Evolutionary conservation across 768 basidiomycete genomes (phyloP), one percentile per base, ranked within the genome.

Genomic region (Lanmaoa rubissima): DNA sequence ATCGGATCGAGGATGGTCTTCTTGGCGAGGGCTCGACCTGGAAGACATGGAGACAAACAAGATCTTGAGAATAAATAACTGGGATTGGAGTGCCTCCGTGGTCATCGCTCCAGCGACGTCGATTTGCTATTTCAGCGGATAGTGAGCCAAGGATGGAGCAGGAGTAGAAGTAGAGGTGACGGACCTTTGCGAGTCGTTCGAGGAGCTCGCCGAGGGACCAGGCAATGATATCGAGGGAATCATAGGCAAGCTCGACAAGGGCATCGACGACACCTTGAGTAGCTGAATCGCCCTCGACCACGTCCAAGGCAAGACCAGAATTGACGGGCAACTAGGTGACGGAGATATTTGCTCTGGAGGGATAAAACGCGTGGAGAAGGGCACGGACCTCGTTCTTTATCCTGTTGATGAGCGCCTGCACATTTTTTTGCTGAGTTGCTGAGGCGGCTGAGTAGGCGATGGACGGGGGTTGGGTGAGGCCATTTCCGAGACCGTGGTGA

Each of bases 51-150:
- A 83, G 43, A 88, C 78, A 0, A 87, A 80, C 13, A 96, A 72
- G 24, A 94, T 85, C 73, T 94, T 92, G 65, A 94, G 78, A 39
- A 95, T 74, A 63, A 91, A 92, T 2, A 95, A 77, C 68, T 94
- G 90, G 0, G 93, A 94, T 66, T 95, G 92, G 5, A 94, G 79
- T 42, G 87, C 81, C 54, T 92, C 88, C 17, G 90, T 76, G 3
- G 85, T 76, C 54, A 81, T 74, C 52, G 77, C 74, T 2, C 82
- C 83, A 26, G 77, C 73, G 14, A 72, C 59, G 63, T 84, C 82
- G 58, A 77, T 75, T 76, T 85, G 86, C 79, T 87, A 62, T 55
- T 58, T 48, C 43, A 49, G 49, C 21, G 38, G 44, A 51, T 43
- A 47, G 58, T 69, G 61, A 65, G 64, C 31, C 47, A 42, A 12